Conservation (phyloP, 2,329 filamentous ascomycete species). For the Fusarium annulatum region DNA sequence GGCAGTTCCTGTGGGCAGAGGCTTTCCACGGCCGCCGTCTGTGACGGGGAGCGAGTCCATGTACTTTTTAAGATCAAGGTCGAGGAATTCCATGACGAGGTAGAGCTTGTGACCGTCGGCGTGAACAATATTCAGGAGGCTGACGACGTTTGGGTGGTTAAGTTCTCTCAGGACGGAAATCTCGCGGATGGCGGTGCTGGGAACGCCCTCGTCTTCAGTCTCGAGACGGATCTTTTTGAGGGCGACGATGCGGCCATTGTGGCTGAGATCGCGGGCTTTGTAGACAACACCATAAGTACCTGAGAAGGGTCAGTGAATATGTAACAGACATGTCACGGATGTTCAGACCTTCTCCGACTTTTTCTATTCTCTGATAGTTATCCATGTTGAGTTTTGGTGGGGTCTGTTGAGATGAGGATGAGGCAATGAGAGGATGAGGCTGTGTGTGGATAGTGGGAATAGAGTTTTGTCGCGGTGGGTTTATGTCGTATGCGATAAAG, state of each 20-base stretch:
- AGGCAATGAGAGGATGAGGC: conserved; percentile 6
- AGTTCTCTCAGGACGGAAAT: conserved; percentile 95
- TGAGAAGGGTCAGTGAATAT: conserved; percentile 49
- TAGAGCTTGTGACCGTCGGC: conserved; percentile 96
- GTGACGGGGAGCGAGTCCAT: conserved; percentile 90
- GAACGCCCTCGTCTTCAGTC: conserved; percentile 93
- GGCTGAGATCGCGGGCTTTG: conserved; percentile 87
- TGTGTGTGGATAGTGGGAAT: background rate
- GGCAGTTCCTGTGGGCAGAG: conserved; percentile 81
- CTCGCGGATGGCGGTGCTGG: conserved; percentile 91
- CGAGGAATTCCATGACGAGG: conserved; percentile 91
- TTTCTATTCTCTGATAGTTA: conserved; percentile 96
- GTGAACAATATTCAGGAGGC: conserved; percentile 90
- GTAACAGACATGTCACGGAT: background rate
- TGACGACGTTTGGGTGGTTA: conserved; percentile 90
- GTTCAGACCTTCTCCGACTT: conserved; percentile 86
- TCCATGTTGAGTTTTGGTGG: conserved; percentile 70
- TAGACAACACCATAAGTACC: conserved; percentile 96
- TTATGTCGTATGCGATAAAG: background rate
- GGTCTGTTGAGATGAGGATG: background rate
- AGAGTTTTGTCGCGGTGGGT: conserved; percentile 9
- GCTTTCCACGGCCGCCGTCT: conserved; percentile 86
- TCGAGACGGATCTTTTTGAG: conserved; percentile 97
- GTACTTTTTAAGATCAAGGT: conserved; percentile 94
- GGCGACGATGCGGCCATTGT: conserved; percentile 86